These are phyloP conservation scores for Cyathus striatus DNA, from an alignment of 768 basidiomycete genomes.

Conservation along the genomic window DNA sequence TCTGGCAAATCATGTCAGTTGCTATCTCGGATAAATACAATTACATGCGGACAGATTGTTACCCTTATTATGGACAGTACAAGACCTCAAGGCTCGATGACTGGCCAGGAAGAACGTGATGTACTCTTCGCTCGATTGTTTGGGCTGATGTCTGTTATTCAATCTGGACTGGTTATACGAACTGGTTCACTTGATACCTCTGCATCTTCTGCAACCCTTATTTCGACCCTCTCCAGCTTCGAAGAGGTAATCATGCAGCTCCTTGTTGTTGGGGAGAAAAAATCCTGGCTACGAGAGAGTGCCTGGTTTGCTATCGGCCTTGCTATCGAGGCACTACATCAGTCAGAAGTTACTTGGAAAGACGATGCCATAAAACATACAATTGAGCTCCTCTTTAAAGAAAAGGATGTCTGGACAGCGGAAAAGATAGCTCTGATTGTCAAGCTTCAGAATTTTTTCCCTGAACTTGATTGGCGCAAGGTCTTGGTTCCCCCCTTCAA, in stretches of 20 bases:
- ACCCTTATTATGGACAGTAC: constrained; percentile 70
- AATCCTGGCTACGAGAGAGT: constrained; percentile 88
- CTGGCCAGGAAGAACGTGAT: constrained; percentile 91
- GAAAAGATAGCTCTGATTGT: constrained; percentile 84
- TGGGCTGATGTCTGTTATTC: constrained; percentile 79
- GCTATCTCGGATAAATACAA: constrained; percentile 69
- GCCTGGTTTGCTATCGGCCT: constrained; percentile 80
- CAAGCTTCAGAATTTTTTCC: constrained; percentile 57
- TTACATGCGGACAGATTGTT: constrained; percentile 74
- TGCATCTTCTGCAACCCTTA: constrained; percentile 44
- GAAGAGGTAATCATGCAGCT: constrained; percentile 54
- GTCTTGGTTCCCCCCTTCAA: constrained; percentile 74
- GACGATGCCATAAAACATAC: constrained; percentile 50
- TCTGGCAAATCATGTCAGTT: constrained; percentile 54
- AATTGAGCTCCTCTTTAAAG: constrained; percentile 48
- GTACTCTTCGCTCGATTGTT: constrained; percentile 89
- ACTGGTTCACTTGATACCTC: constrained; percentile 47
- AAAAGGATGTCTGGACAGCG: constrained; percentile 66
- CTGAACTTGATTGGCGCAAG: constrained; percentile 63
- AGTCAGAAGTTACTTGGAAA: constrained; percentile 67
- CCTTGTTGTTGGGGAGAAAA: constrained; percentile 69
- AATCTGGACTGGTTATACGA: constrained; percentile 77
- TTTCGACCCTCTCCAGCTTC: constrained; percentile 58
- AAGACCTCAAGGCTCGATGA: constrained; percentile 70
- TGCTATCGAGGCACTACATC: constrained; percentile 55